Evolutionary conservation across 768 basidiomycete species (phyloP).

Genomic region (Rhodocollybia butyracea): DNA sequence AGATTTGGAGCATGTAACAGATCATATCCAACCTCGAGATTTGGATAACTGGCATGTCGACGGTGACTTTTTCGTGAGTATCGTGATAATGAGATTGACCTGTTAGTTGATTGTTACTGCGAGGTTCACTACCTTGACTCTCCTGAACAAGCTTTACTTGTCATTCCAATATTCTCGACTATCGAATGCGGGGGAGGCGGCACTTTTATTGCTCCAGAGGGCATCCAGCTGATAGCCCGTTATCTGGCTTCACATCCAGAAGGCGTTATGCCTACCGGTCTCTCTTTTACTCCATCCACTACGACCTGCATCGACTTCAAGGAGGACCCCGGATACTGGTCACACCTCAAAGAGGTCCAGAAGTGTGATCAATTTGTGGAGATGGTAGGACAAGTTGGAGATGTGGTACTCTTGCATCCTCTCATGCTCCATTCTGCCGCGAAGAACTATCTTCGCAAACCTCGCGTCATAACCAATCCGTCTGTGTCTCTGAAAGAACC

Average conservation of each 20-base stretch:
- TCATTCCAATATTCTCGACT: conserved; percentile 59
- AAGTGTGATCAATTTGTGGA: conserved; percentile 44
- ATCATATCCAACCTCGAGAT: conserved; percentile 34
- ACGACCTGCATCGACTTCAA: conserved; percentile 26
- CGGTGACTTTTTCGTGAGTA: conserved; percentile 51
- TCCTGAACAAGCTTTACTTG: conserved; percentile 60
- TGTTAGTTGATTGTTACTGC: background rate
- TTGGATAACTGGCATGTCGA: conserved; percentile 66
- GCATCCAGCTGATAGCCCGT: conserved; percentile 44
- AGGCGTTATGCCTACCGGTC: conserved; percentile 43
- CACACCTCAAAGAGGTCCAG: conserved; percentile 41
- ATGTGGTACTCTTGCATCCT: conserved; percentile 62
- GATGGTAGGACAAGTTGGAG: conserved; percentile 59
- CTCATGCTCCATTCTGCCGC: conserved; percentile 65
- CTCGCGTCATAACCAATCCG: conserved; percentile 64
- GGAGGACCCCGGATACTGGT: conserved; percentile 42
- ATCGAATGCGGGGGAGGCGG: conserved; percentile 54
- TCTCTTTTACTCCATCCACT: conserved; percentile 46
- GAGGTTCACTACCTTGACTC: conserved; percentile 63
- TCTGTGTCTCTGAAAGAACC: conserved; percentile 53
- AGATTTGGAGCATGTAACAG: conserved; percentile 30
- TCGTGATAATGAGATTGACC: background rate
- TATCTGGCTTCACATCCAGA: conserved; percentile 52
- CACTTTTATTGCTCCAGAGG: conserved; percentile 59
- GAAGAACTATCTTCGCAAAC: conserved; percentile 52